Base-by-base conservation (phyloP, 768 basidiomycete genomes). In the Tulasnella sp. region DNA sequence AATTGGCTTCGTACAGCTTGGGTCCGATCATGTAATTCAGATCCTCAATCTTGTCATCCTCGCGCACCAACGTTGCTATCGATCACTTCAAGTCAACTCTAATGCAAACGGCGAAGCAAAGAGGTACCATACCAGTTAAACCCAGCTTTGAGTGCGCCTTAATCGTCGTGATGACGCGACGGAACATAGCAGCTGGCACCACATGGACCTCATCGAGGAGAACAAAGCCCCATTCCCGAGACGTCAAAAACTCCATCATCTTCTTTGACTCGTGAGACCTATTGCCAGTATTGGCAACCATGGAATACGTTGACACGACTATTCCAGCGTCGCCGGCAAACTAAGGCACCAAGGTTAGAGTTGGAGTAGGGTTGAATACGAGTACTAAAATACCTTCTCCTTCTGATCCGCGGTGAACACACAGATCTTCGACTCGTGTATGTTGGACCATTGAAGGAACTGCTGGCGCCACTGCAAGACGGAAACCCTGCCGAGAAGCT, bases 381-480 rank as follows among this genome's bases (percentile, higher is more conserved):
- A 37, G 18, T 2, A 37, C 3, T 32, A 29, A 55, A 81, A 76
- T 81, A 93, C 96, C 88, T 95, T 96, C 84, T 99, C 96, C 84
- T 99, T 98, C 85, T 87, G 95, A 83, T 96, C 95, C 13, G 97
- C 95, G 1, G 98, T 99, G 82, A 99, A 99, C 18, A 98, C 93
- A 23, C 95, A 96, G 75, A 99, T 98, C 83, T 99, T 96, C 74
- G 91, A 89, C 84, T 99, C 96, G 2, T 95, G 95, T 80, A 99
- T 92, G 83, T 99, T 99, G 0, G 96, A 98, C 95, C 98, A 99
- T 81, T 93, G 93, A 88, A 98, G 91, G 85, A 99, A 99, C 83
- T 99, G 95, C 82, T 94, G 93, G 83, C 93, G 94, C 98, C 98
- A 99, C 87, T 99, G 98, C 91, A 98, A 96, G 76, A 98, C 98